Conservation (phyloP, 345 rosid genomes). For the Anacardium occidentale region DNA sequence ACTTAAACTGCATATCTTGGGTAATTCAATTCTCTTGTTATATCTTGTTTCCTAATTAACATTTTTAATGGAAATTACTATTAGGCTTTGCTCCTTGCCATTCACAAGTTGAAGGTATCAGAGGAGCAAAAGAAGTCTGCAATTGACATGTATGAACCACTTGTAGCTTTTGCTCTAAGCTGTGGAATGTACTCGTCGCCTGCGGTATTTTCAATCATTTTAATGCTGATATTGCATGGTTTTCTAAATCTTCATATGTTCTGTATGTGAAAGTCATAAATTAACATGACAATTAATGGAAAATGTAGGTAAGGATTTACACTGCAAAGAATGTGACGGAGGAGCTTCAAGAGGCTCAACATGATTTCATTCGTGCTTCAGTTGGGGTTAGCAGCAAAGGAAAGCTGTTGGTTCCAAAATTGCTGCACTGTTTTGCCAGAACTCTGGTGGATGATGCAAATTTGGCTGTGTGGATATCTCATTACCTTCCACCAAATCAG, state of each 20-base stretch:
- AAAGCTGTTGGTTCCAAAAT: conserved; percentile 75
- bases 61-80: conserved; percentile 7
- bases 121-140: conserved; percentile 69
- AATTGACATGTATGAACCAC: conserved; percentile 57
- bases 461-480: conserved; percentile 80
- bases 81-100: conserved; percentile 86
- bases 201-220: conserved; percentile 45
- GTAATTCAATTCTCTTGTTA: not conserved
- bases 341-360: conserved; percentile 80
- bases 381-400: conserved; percentile 86
- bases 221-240: not conserved
- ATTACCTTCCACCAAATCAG: conserved; percentile 69
- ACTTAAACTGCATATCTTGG: conserved; percentile 10
- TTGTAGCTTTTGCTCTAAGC: conserved; percentile 78
- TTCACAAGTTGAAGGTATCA: conserved; percentile 75
- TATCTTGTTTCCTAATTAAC: conserved; percentile 11
- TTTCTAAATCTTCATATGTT: not conserved
- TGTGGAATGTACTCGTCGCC: conserved; percentile 92
- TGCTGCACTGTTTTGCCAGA: conserved; percentile 78
- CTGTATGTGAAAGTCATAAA: not conserved
- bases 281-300: not conserved
- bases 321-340: conserved; percentile 60
- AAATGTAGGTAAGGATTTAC: conserved; percentile 73
- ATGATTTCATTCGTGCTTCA: conserved; percentile 70
- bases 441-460: conserved; percentile 65